Evolutionary conservation across 129 eudicot genomes (phyloP), one percentile per base, ranked within the genome.

Genomic region (Centaurea solstitialis): DNA sequence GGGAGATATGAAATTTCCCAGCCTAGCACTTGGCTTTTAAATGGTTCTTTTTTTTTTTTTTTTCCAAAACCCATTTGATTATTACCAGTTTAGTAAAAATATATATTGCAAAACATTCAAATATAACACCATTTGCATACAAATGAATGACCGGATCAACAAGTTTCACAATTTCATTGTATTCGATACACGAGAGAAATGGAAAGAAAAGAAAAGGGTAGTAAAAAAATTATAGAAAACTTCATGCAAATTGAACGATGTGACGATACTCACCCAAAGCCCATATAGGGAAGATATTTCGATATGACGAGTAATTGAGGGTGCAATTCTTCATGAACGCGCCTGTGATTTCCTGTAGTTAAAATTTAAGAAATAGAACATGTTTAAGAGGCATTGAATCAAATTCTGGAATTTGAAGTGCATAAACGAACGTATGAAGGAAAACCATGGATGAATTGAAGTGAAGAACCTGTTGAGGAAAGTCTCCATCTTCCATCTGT

Each of bases 401-500:
- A 7, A 43, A 28, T 66, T 79, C 26, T 0, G 4, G 10, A 17
- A 40, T 61, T 20, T 41, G 4, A 10, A 72, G 13, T 43, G 47
- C 67, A 74, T 0, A 12, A 2, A 8, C 40, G 74, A 2, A 8
- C 40, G 74, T 22, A 7, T 9, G 30, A 40, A 37, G 0, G n/a
- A 70, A 68, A 70, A 18, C 62, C 24, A 68, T 41, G 7, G 53
- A 24, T 73, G 38, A 12, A 79, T 62, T 12, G 65, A 33, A 81
- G 4, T 13, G 64, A 53, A 53, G 21, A 53, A 90, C 95, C 95
- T 91, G 91, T 73, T 91, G 95, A 41, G 95, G 95, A 35, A 91
- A 91, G 71, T 91, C 95, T 11, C 95, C 95, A 13, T 77, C 85
- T 75, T 86, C 89, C 86, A 86, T 75, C 37, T 91, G 95, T 21